Base-by-base conservation (phyloP, 768 basidiomycete species). In the Lactarius vividus region DNA sequence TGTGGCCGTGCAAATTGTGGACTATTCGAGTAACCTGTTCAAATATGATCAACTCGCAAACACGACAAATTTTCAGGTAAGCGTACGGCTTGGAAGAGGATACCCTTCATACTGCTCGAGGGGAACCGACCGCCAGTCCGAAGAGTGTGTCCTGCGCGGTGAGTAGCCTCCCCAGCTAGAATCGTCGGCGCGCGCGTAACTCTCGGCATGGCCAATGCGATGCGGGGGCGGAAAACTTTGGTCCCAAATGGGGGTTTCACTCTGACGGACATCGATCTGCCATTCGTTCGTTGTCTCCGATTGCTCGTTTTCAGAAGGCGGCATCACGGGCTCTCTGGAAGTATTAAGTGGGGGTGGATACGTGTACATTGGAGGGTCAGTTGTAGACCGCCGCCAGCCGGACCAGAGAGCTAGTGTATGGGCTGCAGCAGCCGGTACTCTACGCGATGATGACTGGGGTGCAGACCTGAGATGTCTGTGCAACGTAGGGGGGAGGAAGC, bases 401-500 rank as follows among this genome's bases (percentile, higher is more conserved):
- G 70, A 53, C 59, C 68, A 65, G 31, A 18, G 13, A 20, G 46
- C 5, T 42, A 29, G 59, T 57, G 62, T 28, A 18, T 44, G 59
- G 57, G 37, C 26, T 9, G 33, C 57, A 20, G 15, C 55, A 11
- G 31, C 57, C 20, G 69, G 35, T 39, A 59, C 31, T 42, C 59
- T 57, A 62, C 55, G 64, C 28, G 61, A 39, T 16, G 66, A 60
- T 20, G 66, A 60, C 54, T 59, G 63, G 44, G 71, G 60, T 29
- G 63, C 66, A 44, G 73, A 70, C 58, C 66, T 63, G 57, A 85
- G 79, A 69, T 80, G 81, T n/a, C 80, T 80, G 63, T 79, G 80
- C 46, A 86, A 78, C 66, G 79, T 82, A 66, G 76, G 77, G 42
- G 85, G 85, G 20, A 86, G 79, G 35, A 82, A 82, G 77, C 83